Conservation (phyloP, 179 eudicot genomes). For the Kewa caespitosa region DNA sequence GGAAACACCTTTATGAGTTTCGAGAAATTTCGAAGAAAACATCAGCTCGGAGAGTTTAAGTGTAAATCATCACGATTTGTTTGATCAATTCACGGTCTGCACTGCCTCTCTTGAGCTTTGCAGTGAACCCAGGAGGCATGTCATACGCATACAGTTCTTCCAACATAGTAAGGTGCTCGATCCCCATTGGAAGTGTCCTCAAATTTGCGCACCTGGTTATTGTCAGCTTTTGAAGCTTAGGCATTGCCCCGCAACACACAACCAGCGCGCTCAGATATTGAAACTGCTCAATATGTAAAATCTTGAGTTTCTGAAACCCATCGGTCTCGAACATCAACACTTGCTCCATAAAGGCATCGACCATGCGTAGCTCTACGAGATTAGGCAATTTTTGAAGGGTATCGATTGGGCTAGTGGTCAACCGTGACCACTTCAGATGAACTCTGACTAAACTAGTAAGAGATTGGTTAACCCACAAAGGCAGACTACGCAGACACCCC, state of each 20-base stretch:
- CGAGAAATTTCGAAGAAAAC: too few relatives aligned
- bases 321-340: neutral
- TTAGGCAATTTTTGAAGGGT: neutral
- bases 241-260: neutral
- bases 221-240: neutral
- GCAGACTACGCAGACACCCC: neutral
- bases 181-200: neutral
- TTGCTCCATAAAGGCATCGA: neutral
- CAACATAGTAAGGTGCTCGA: neutral
- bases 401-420: neutral
- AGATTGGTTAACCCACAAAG: neutral
- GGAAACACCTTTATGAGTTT: too few relatives aligned
- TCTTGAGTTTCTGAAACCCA: neutral
- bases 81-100: neutral
- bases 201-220: neutral
- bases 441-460: neutral
- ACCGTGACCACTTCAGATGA: neutral
- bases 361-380: neutral
- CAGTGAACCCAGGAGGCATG: neutral
- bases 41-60: too few relatives aligned
- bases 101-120: neutral
- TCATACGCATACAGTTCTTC: neutral
- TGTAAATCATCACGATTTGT: too few relatives aligned
- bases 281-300: neutral
- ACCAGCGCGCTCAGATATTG: neutral